Conservation (phyloP, 2,329 filamentous ascomycete genomes). For the Dothideomycetidae sp. region DNA sequence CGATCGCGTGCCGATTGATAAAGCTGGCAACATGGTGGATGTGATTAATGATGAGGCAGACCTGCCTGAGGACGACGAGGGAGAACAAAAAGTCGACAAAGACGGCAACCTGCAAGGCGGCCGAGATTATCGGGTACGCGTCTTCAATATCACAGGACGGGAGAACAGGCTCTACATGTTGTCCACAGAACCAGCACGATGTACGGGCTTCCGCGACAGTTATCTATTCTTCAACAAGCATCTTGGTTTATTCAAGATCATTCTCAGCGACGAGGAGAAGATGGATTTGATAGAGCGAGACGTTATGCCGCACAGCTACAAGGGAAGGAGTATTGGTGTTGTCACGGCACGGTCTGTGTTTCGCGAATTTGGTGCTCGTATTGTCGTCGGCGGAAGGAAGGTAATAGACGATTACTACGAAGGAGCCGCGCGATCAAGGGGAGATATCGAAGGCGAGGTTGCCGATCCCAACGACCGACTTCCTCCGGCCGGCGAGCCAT, state of each 20-base stretch:
- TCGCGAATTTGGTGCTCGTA: constrained; percentile 86
- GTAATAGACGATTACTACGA: constrained; percentile 85
- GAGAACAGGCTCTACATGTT: constrained; percentile 90
- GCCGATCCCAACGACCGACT: constrained; percentile 80
- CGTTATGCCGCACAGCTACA: constrained; percentile 96
- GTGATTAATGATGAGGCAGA: constrained; percentile 86
- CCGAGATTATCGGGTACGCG: constrained; percentile 86
- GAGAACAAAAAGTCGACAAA: constrained; percentile 88
- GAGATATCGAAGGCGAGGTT: constrained; percentile 72
- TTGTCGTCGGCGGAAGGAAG: constrained; percentile 78
- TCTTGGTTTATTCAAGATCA: constrained; percentile 90
- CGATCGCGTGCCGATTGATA: constrained; percentile 75
- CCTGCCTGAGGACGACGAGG: constrained; percentile 72
- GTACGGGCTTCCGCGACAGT: constrained; percentile 92
- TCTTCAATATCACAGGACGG: constrained; percentile 77
- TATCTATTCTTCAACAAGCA: constrained; percentile 99
- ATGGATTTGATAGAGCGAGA: constrained; percentile 88
- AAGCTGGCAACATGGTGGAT: constrained; percentile 81
- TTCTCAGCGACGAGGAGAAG: constrained; percentile 95
- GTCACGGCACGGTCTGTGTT: constrained; percentile 95
- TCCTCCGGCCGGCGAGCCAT: constrained; percentile 62
- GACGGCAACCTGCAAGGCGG: constrained; percentile 67
- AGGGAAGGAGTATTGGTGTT: constrained; percentile 90
- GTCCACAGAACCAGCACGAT: constrained; percentile 91
- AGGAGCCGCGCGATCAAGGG: constrained; percentile 56